Evolutionary conservation across 1,284 basidiomycete genomes (phyloP), one percentile per base, ranked within the genome.

Genomic region (Gomphus bonarii): DNA sequence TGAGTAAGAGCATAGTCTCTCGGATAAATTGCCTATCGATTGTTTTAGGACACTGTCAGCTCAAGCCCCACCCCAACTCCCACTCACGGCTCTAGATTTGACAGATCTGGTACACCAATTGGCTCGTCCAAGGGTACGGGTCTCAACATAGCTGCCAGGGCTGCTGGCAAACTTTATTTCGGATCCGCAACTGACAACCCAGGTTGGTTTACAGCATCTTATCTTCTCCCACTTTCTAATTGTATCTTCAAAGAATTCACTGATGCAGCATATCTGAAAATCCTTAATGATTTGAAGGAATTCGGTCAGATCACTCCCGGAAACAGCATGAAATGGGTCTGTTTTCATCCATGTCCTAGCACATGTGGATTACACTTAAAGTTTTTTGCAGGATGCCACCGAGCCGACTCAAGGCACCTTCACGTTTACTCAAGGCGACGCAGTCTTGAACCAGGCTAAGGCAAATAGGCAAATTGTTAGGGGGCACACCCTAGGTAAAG

Each of bases 101-200:
- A 20, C 10, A 16, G 28, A n/a, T 35, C 49, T 50, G 10, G 28
- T 50, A 33, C 30, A 6, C 14, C n/a, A 11, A 25, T 36, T 20
- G 49, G 31, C n/a, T 3, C 30, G 30, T n/a, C 28, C 10, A 14
- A 30, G 28, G 55, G 47, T 7, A 16, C 33, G 25, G 55, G 55
- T 28, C 38, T 57, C 22, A 50, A 57, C 47, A 49, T 38, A 20
- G 55, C 35, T 16, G 47, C 55, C 2, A 57, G 28, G 38, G 48
- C 46, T 20, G 35, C 46, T 7, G 46, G 55, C 8, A 38, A 38
- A 18, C 36, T 28, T 3, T 82, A 83, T 69, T 79, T 82, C 56
- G 81, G 81, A 30, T 72, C 76, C 14, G 80, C 80, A n/a, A 81
- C 79, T 0, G 79, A 80, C 66, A 81, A 81, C 63, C 70, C 72